Percentiles rank a stretch among this genome's conserved stretches.
Conservation (phyloP, 108 stramenopile genomes). For the Epipyxis sp. region DNA sequence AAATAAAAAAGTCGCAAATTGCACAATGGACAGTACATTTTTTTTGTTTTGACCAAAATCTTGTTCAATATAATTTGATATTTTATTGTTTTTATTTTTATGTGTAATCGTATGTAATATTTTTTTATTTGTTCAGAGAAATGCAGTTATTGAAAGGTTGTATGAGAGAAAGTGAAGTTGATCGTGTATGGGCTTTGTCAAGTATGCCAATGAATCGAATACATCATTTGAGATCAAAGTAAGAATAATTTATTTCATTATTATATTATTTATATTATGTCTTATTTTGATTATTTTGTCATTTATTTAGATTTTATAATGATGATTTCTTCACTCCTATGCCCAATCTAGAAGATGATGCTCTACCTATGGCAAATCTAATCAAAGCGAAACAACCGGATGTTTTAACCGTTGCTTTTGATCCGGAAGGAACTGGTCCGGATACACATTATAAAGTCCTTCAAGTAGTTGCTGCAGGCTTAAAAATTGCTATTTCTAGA, state of each 20-base stretch:
- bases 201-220: conserved; percentile 14
- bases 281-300: neutral
- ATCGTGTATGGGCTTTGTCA: conserved; percentile 38
- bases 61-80: too few relatives aligned
- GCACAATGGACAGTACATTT: too few relatives aligned
- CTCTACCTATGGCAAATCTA: conserved; percentile 36
- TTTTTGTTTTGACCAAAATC: too few relatives aligned
- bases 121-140: neutral
- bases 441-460: conserved; percentile 41
- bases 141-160: conserved; percentile 35
- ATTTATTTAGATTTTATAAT: conserved; percentile 28
- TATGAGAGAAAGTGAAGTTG: conserved; percentile 37
- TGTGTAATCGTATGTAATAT: too few relatives aligned
- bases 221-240: conserved; percentile 30
- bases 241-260: neutral
- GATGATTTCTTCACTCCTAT: conserved; percentile 41
- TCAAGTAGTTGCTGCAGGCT: conserved; percentile 30
- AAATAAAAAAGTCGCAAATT: too few relatives aligned
- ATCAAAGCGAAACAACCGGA: conserved; percentile 31
- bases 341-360: conserved; percentile 37
- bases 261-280: neutral
- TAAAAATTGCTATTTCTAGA: conserved; percentile 10
- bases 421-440: conserved; percentile 39
- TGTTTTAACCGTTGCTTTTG: conserved; percentile 36
- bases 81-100: too few relatives aligned